Evolutionary conservation across 1,284 basidiomycete species (phyloP).

Genomic region (Puccinia coronata): DNA sequence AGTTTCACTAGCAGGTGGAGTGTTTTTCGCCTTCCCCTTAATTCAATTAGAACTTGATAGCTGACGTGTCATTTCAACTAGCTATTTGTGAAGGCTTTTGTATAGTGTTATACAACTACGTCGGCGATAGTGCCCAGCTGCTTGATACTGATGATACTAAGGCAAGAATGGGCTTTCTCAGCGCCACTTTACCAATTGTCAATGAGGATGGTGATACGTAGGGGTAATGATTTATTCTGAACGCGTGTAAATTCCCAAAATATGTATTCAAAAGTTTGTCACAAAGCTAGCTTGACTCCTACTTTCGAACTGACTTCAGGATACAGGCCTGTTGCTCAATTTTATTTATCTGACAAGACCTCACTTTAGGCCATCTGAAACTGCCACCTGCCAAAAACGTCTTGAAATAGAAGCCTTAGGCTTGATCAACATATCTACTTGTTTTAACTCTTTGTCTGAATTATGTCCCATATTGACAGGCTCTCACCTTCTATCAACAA

Average conservation of each 20-base stretch:
- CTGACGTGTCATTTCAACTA: conserved; percentile 10
- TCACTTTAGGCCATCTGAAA: too few relatives aligned
- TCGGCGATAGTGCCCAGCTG: not conserved
- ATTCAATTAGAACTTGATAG: not conserved
- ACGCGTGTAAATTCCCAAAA: not conserved
- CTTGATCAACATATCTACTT: too few relatives aligned
- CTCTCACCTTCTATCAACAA: too few relatives aligned
- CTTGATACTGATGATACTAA: not conserved
- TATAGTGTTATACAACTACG: conserved; percentile 27
- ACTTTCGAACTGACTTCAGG: too few relatives aligned
- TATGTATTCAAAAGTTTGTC: not conserved
- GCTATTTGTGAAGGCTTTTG: conserved; percentile 43
- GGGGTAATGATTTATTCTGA: not conserved
- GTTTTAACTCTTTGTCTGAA: too few relatives aligned
- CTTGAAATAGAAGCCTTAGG: too few relatives aligned
- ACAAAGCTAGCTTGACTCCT: too few relatives aligned
- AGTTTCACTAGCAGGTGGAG: conserved; percentile 42
- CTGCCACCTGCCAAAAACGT: too few relatives aligned
- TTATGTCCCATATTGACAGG: too few relatives aligned
- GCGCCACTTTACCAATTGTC: conserved; percentile 17
- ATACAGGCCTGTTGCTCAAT: too few relatives aligned
- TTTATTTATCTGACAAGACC: too few relatives aligned
- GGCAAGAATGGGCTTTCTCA: conserved; percentile 15
- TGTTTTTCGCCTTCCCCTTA: not conserved
- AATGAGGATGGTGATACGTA: conserved; percentile 37